Conservation (phyloP, 257 asterid genomes). For the Solanum infundibuliforme region DNA sequence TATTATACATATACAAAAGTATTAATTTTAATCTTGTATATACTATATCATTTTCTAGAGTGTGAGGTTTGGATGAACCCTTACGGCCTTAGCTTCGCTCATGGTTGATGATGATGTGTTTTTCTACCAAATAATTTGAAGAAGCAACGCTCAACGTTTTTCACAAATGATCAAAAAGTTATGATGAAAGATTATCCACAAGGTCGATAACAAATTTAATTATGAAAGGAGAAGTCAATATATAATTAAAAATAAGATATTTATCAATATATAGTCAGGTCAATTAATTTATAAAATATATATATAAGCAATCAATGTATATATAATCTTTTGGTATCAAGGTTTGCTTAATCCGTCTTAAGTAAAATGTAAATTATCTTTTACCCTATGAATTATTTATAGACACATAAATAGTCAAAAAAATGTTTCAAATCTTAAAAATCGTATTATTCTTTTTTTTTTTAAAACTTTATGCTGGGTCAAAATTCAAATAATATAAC, state of each 20-base stretch:
- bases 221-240: not conserved
- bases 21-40: no score
- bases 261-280: not conserved
- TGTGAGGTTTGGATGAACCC: not conserved
- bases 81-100: not conserved
- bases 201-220: accelerated
- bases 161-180: not conserved
- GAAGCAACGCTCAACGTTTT: not conserved
- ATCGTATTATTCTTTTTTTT: no score
- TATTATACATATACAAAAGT: no score
- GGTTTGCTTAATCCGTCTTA: no score
- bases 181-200: not conserved
- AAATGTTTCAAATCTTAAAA: not conserved
- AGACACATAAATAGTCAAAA: not conserved
- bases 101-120: no score
- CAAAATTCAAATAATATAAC: no score
- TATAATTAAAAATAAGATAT: not conserved
- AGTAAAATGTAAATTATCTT: no score
- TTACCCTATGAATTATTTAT: not conserved
- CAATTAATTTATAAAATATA: no score
- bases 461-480: accelerated
- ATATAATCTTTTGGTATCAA: no score
- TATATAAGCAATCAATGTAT: not conserved
- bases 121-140: not conserved
- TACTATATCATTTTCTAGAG: no score